These are phyloP conservation scores for Daucus carota DNA, from an alignment of 129 eudicot species.

Conservation along the genomic window DH1_v3.0 NC_030382.2:38036001-38036500, in stretches of 20 bases:
- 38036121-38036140: constrained; percentile 49
- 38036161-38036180: constrained; percentile 19
- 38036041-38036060: not conserved
- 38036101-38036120: constrained; percentile 40
- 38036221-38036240: constrained; percentile 14
- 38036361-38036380: no score
- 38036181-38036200: constrained; percentile 44
- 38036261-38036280: constrained; percentile 40
- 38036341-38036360: constrained; percentile 43
- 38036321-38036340: constrained; percentile 74
- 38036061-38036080: not conserved
- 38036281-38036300: constrained; percentile 55
- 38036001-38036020: not conserved
- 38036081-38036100: constrained; percentile 31
- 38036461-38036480: no score
- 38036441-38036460: no score
- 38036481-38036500: no score
- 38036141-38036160: constrained; percentile 30
- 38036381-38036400: no score
- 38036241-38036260: constrained; percentile 23
- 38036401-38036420: no score
- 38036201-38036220: constrained; percentile 29
- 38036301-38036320: constrained; percentile 63
- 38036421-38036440: no score
- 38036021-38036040: not conserved